These are phyloP conservation scores for Epichloe scottii DNA, from an alignment of 2,329 filamentous ascomycete species.

Conservation along the genomic window DNA sequence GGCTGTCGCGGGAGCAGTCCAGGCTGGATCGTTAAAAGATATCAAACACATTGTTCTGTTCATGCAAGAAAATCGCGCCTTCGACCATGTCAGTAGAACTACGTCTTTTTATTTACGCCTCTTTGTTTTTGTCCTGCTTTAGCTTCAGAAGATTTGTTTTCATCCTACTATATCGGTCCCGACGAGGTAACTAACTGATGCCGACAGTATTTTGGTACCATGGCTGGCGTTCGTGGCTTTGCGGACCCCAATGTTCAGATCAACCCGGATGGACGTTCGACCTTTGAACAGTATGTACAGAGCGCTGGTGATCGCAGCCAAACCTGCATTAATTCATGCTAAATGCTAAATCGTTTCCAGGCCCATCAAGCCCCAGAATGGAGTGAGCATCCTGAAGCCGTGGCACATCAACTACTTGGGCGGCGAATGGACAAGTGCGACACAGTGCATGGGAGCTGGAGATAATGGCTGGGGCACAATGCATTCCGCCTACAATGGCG, in stretches of 20 bases:
- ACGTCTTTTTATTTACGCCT: background rate
- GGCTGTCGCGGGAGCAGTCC: slow-evolving; percentile 10
- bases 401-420: slow-evolving; percentile 37
- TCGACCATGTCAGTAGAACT: slow-evolving; percentile 17
- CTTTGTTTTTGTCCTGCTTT: no score
- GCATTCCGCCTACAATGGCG: slow-evolving; percentile 36
- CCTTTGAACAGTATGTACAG: slow-evolving; percentile 36
- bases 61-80: slow-evolving; percentile 34
- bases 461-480: slow-evolving; percentile 38
- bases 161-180: background rate
- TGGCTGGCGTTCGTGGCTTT: slow-evolving; percentile 42
- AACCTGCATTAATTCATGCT: background rate
- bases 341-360: background rate
- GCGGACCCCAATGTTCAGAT: slow-evolving; percentile 26
- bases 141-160: no score
- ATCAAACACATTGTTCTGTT: slow-evolving; percentile 46
- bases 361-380: slow-evolving; percentile 15
- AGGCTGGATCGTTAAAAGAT: slow-evolving; percentile 31
- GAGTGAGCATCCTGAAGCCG: slow-evolving; percentile 34
- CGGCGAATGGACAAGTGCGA: slow-evolving; percentile 30
- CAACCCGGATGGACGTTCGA: slow-evolving; percentile 23
- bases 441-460: slow-evolving; percentile 39
- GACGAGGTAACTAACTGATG: background rate
- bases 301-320: background rate
- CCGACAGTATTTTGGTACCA: slow-evolving; percentile 38